Conservation (phyloP, 169 alveolate genomes). For the Eimeria maxima region DNA sequence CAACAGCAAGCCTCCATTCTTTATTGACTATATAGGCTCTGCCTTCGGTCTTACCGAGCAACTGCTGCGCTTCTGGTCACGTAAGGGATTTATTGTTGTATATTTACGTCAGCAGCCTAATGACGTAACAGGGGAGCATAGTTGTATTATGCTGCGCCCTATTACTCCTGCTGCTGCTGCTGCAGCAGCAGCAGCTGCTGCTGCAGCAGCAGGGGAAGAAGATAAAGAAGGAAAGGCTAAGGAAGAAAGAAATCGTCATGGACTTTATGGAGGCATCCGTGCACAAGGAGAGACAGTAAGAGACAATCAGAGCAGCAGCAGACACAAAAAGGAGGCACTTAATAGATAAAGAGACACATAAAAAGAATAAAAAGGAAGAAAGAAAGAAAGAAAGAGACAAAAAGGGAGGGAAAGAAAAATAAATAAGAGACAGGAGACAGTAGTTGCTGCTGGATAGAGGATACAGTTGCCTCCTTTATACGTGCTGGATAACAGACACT, state of each 20-base stretch:
- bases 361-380: background rate
- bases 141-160: constrained; percentile 94
- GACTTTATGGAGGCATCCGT: constrained; percentile 20
- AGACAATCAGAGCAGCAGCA: background rate
- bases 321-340: background rate
- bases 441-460: background rate
- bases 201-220: constrained; percentile 5
- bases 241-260: background rate
- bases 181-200: constrained; percentile 56
- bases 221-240: no score
- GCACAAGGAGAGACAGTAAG: constrained; percentile 10
- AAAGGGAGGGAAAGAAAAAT: background rate
- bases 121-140: constrained; percentile 99
- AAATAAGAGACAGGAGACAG: background rate
- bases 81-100: constrained; percentile 95
- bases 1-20: constrained; percentile 87
- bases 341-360: background rate
- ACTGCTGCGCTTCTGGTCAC: constrained; percentile 97
- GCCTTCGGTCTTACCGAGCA: constrained; percentile 98
- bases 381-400: background rate
- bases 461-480: background rate
- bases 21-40: constrained; percentile 97
- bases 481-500: background rate
- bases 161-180: constrained; percentile 47
- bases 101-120: constrained; percentile 97